Base-by-base conservation (phyloP, 768 basidiomycete species). In the Psilocybe tampanensis region DNA sequence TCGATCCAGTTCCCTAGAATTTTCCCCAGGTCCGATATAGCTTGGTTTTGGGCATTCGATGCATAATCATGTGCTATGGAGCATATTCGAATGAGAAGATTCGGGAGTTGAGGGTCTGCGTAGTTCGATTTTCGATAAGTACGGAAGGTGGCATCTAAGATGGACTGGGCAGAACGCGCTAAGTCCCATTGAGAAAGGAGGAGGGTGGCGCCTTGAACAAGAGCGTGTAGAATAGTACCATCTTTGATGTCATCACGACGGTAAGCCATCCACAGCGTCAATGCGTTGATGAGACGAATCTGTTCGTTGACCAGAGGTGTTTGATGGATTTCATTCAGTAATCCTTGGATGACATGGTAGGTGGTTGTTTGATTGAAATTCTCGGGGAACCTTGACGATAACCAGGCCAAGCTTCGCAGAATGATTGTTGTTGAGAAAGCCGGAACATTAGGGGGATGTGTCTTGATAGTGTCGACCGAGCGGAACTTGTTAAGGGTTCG, bases 251-350 rank as follows among this genome's bases (percentile, higher is more conserved):
- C 78, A 23, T 77, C 67, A 44, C 76, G 69, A 55, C 84, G 81
- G 39, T 82, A 78, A 3, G 94, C 79, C 44, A 94, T 78, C 80
- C 92, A 88, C 24, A 98, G 71, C 23, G 84, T 84, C 44, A 96
- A 72, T 1, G 85, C 82, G 54, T 92, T 88, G 39, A 95, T 66
- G 24, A 88, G 73, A 12, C 95, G 85, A 39, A 86, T 70, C 66
- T 95, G 92, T 67, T 96, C 93, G 68, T 92, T 91, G 59, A 96
- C 81, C 36, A 97, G 78, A 18, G 87, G 87, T 0, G 85, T 84
- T 9, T 72, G 69, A 56, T 90, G 82, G 8, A 94, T 73, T 39
- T 80, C 78, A 5, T 86, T 79, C 60, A 95, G 85, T 13, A 96
- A 77, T 49, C 84, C 81, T 56, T 89, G 88, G 23, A 93, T 69